Evolutionary conservation across 2,329 filamentous ascomycete species (phyloP).

Genomic region (Lecanicillium sp.): DNA sequence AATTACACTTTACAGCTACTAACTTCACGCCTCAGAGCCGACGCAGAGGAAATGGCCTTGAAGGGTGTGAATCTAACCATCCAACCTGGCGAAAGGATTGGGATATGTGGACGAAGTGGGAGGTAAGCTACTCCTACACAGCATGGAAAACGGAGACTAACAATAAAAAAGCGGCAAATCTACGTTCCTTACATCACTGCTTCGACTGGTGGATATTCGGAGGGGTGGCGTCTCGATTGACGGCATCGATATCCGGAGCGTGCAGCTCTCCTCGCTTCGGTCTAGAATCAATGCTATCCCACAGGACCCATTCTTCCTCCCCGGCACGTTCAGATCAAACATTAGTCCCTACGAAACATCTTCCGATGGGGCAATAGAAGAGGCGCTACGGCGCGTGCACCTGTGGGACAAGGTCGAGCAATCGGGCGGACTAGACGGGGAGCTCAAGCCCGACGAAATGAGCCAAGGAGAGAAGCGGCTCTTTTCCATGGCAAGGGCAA

Average conservation of each 20-base stretch:
- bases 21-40: no score
- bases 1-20: no score
- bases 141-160: neutral
- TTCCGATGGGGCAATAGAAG: conserved; percentile 32
- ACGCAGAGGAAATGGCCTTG: conserved; percentile 12
- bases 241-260: conserved; percentile 24
- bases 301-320: conserved; percentile 44
- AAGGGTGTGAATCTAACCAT: conserved; percentile 20
- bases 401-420: conserved; percentile 32
- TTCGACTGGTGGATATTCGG: conserved; percentile 38
- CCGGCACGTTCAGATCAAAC: conserved; percentile 40
- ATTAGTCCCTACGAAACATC: conserved; percentile 32
- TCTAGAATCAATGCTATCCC: conserved; percentile 33
- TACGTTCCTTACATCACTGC: conserved; percentile 31
- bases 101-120: conserved; percentile 36
- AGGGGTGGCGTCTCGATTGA: conserved; percentile 36
- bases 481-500: conserved; percentile 28
- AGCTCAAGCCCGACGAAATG: conserved; percentile 21
- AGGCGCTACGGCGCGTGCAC: conserved; percentile 35
- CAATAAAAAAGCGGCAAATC: conserved; percentile 22
- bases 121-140: conserved; percentile 14
- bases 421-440: conserved; percentile 28
- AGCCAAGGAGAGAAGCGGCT: conserved; percentile 39
- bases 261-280: conserved; percentile 17
- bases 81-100: conserved; percentile 26